A percentile compares a stretch with the other conserved stretches of the same genome.
These are phyloP conservation scores for Citrullus colocynthis DNA, from an alignment of 306 rosid species.

Conservation along the genomic window DNA sequence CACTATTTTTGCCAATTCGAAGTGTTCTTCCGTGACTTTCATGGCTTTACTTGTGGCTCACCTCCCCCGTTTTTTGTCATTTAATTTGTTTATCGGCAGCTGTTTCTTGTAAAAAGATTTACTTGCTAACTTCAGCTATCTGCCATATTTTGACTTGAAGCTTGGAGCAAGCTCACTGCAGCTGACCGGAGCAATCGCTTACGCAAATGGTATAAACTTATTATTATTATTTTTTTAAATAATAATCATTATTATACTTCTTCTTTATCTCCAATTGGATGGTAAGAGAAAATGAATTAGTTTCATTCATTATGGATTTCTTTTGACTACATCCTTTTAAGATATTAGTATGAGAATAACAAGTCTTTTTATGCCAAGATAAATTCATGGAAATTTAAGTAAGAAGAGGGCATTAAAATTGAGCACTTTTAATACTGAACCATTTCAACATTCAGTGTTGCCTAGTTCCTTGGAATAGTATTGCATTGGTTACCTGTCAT, in stretches of 20 bases:
- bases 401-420: neutral
- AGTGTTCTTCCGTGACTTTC: neutral
- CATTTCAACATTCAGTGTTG: neutral
- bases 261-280: neutral
- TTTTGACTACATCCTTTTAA: neutral
- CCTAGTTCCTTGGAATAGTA: conserved; percentile 1
- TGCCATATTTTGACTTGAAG: conserved; percentile 23
- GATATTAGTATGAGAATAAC: neutral
- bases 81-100: neutral
- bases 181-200: conserved; percentile 71
- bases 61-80: neutral
- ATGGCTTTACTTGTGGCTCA: neutral
- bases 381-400: neutral
- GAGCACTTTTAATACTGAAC: neutral
- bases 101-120: neutral
- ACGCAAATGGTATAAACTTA: conserved; percentile 60
- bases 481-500: neutral
- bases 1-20: neutral
- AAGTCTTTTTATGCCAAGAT: neutral
- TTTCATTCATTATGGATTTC: neutral
- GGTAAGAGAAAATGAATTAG: neutral
- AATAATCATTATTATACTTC: neutral
- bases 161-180: conserved; percentile 89
- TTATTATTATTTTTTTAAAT: conserved; percentile 1
- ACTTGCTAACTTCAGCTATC: neutral